Conservation (phyloP, 768 basidiomycete species). For the Hysterangium stoloniferum region DNA sequence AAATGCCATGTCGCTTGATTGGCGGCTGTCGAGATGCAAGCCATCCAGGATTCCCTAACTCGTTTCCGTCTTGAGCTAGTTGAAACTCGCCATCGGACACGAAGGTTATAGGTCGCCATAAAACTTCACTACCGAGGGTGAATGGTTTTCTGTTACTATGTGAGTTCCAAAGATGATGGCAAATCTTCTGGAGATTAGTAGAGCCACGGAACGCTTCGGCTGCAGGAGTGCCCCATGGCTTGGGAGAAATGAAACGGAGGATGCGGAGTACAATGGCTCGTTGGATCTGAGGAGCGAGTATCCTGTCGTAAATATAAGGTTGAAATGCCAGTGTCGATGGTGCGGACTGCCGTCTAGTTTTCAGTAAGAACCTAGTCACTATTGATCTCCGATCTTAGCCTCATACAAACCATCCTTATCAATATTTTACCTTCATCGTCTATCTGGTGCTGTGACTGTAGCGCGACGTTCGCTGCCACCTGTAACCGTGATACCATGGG, state of each 20-base stretch:
- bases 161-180: constrained; percentile 38
- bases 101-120: constrained; percentile 43
- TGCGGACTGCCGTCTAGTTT: constrained; percentile 25
- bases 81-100: constrained; percentile 3
- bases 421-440: constrained; percentile 30
- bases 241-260: constrained; percentile 62
- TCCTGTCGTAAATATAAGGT: constrained; percentile 15
- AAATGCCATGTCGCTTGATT: not conserved
- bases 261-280: constrained; percentile 30
- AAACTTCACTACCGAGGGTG: constrained; percentile 51
- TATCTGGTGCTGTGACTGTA: constrained; percentile 7
- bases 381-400: constrained; percentile 41
- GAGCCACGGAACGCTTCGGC: constrained; percentile 53
- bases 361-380: constrained; percentile 15
- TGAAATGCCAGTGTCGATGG: constrained; percentile 29
- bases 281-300: not conserved
- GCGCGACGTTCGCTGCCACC: not conserved
- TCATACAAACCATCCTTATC: constrained; percentile 29
- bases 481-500: too few species aligned
- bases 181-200: constrained; percentile 39
- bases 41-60: constrained; percentile 34
- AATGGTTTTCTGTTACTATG: constrained; percentile 28
- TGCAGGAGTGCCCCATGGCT: constrained; percentile 66
- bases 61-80: not conserved
- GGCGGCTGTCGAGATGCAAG: constrained; percentile 49